A percentile compares a stretch with the other conserved stretches of the same genome.
These are phyloP conservation scores for Triticum monococcum DNA, from an alignment of 176 grass and related monocot species.

Conservation along the genomic window DNA sequence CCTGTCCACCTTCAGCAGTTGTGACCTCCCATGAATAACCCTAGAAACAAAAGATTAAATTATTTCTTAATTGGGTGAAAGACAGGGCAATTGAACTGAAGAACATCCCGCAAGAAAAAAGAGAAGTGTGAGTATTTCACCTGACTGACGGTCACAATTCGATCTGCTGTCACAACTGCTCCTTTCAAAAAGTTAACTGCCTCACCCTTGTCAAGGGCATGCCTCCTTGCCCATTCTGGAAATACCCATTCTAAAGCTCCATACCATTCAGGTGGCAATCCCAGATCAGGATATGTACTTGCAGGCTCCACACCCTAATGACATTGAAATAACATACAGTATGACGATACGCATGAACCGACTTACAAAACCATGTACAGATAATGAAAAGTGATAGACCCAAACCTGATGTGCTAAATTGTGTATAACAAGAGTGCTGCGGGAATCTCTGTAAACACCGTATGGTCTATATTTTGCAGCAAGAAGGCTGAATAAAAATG, in stretches of 20 bases:
- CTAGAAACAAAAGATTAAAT: conserved; percentile 43
- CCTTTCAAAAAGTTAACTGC: conserved; percentile 95
- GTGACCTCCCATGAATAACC: conserved; percentile 99
- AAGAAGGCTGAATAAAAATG: conserved; percentile 56
- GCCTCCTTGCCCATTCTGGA: conserved; percentile 84
- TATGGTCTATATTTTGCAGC: conserved; percentile 89
- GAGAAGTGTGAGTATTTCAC: conserved; percentile 23
- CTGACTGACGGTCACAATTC: conserved; percentile 94
- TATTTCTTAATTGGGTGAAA: conserved; percentile 17
- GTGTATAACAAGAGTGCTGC: conserved; percentile 92
- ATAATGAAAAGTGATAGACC: conserved; percentile 13
- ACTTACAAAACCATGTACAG: not conserved
- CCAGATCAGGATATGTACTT: conserved; percentile 81
- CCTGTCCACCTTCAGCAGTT: conserved; percentile 90
- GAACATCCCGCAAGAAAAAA: not conserved
- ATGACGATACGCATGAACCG: not conserved
- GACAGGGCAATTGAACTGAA: not conserved
- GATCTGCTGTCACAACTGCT: conserved; percentile 90
- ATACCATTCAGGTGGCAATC: conserved; percentile 86
- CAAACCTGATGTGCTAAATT: conserved; percentile 95
- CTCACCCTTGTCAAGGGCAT: conserved; percentile 93
- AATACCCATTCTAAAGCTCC: conserved; percentile 97
- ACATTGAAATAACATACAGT: conserved; percentile 7
- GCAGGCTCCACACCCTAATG: conserved; percentile 87
- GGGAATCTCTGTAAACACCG: conserved; percentile 91